These are phyloP conservation scores for Bacterosira constricta DNA, from an alignment of 108 stramenopile species.

Conservation along the genomic window DNA sequence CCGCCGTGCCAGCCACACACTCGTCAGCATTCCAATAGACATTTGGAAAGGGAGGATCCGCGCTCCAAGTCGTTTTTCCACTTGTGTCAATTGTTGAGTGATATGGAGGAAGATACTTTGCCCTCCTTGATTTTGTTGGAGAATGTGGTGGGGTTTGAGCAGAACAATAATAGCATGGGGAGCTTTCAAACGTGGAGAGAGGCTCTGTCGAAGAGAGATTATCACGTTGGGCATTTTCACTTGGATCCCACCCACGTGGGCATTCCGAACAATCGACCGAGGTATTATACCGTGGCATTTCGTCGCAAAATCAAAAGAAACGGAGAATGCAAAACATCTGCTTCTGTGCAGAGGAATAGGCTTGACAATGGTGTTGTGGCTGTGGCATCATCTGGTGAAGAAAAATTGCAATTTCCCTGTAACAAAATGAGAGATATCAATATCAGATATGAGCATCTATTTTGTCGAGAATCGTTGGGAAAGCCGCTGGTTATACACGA, in stretches of 20 bases:
- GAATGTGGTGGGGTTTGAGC: slow-evolving; percentile 92
- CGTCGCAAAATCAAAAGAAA: neutral
- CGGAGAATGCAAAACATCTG: neutral
- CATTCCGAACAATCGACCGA: slow-evolving; percentile 88
- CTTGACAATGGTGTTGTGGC: no score
- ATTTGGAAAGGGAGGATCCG: slow-evolving; percentile 63
- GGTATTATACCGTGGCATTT: slow-evolving; percentile 67
- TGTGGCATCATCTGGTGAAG: no score
- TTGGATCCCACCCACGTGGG: slow-evolving; percentile 80
- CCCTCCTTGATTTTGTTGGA: slow-evolving; percentile 79
- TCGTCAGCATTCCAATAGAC: slow-evolving; percentile 71
- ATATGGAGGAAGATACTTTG: slow-evolving; percentile 47
- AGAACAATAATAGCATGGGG: neutral
- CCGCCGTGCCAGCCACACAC: slow-evolving; percentile 93
- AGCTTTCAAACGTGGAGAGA: slow-evolving; percentile 60
- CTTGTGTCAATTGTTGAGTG: slow-evolving; percentile 53
- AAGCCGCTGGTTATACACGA: slow-evolving; percentile 24
- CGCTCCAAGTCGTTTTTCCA: slow-evolving; percentile 74
- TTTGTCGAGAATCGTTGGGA: slow-evolving; percentile 21
- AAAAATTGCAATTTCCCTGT: no score
- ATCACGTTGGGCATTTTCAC: slow-evolving; percentile 71
- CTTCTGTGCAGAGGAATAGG: no score
- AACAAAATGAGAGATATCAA: no score
- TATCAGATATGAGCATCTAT: slow-evolving; percentile 3
- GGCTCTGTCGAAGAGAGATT: slow-evolving; percentile 54